Evolutionary conservation across 306 rosid species (phyloP), one percentile per base, ranked within the genome.

Genomic region (Rubus idaeus): DNA sequence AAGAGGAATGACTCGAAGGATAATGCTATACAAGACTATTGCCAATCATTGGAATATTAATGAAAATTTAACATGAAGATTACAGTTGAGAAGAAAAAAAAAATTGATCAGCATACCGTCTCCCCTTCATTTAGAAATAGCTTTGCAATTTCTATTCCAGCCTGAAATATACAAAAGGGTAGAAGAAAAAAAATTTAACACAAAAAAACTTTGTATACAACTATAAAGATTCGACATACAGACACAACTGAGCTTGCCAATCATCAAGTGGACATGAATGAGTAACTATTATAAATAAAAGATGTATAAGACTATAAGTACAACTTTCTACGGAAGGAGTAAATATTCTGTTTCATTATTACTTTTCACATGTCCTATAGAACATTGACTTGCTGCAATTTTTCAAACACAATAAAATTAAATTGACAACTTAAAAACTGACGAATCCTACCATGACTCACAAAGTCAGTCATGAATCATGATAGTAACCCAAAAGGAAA

Each of bases 91-190:
- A 63, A 69, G 5, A 23, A 4, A 41, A n/a, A 74, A 45, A 14
- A 64, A 46, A 67, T 47, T 66, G 81, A 56, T 78, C 71, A 62
- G 74, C 87, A 77, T 84, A 95, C 97, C 89, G 90, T 89, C 81
- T 92, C 89, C 80, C 98, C 97, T 84, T 89, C 78, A 46, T 81
- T 87, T 21, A 95, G 87, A 81, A 92, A 95, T 61, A 92, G 91
- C 91, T 95, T 95, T 67, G 98, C 87, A 71, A 87, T 90, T 83
- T 95, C 98, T 79, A 90, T 92, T 83, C 97, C 98, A 81, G 93
- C 97, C 98, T 95, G 89, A 88, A 88, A 47, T 65, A 70, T 57
- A 68, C 64, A 71, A 77, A 80, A 83, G 71, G 52, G 20, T 47
- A 75, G 23, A 75, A 84, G 79, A 35, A 78, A 65, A 81, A 70